A percentile compares a stretch with the other conserved stretches of the same genome.
Conservation (phyloP, 768 basidiomycete species). For the Guyanaporus albipodus region DNA sequence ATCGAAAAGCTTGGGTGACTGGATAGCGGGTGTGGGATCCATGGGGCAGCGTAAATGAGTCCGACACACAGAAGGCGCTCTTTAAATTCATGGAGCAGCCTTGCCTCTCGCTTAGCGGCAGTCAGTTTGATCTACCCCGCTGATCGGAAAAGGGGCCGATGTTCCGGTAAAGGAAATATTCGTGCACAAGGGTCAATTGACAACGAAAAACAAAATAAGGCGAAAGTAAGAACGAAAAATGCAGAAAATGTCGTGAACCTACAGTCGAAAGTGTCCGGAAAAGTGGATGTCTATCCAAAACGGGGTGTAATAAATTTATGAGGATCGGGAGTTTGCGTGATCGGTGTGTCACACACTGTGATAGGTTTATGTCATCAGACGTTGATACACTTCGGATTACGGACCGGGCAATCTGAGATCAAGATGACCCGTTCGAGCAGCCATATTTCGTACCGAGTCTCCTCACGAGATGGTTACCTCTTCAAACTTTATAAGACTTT, state of each 20-base stretch:
- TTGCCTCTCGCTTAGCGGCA: neutral
- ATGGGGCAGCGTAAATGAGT: constrained; percentile 30
- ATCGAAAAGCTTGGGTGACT: constrained; percentile 58
- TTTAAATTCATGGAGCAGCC: constrained; percentile 18
- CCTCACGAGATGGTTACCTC: constrained; percentile 34
- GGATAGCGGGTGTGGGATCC: constrained; percentile 50
- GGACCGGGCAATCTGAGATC: constrained; percentile 31
- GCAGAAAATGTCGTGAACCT: constrained; percentile 13
- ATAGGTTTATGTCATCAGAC: constrained; percentile 27
- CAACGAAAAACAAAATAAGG: too few relatives aligned
- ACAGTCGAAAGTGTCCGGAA: constrained; percentile 9
- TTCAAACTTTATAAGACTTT: constrained; percentile 34
- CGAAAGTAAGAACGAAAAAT: constrained; percentile 7
- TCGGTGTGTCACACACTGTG: constrained; percentile 21
- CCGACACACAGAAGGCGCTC: constrained; percentile 10
- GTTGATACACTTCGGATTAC: constrained; percentile 26
- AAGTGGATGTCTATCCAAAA: constrained; percentile 17
- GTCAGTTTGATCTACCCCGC: constrained; percentile 23
- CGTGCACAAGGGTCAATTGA: too few relatives aligned
- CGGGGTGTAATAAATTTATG: constrained; percentile 19
- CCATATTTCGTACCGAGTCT: constrained; percentile 25
- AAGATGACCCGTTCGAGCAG: constrained; percentile 20
- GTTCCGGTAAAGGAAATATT: constrained; percentile 16
- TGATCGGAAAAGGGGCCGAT: constrained; percentile 33
- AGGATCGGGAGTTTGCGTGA: constrained; percentile 23